Percentiles rank a stretch among this genome's conserved stretches.
Conservation (phyloP, 192 early-diverging fungal genomes). For the Coemansia sp. region DNA sequence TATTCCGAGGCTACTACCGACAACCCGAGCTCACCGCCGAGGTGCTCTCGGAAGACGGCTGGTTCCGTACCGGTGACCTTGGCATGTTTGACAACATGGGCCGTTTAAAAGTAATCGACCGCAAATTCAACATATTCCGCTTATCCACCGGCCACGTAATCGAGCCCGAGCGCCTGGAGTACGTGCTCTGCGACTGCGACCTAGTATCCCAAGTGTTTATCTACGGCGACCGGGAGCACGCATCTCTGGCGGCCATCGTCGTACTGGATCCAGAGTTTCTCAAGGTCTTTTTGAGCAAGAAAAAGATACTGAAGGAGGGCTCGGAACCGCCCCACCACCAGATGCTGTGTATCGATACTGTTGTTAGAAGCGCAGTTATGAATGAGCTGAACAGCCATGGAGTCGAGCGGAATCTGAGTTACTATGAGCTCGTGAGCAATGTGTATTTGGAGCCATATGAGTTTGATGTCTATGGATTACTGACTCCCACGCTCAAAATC, state of each 20-base stretch:
- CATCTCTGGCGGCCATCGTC: constrained; percentile 71
- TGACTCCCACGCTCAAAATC: constrained; percentile 80
- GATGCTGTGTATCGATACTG: constrained; percentile 65
- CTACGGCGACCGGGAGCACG: constrained; percentile 78
- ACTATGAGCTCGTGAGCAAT: constrained; percentile 71
- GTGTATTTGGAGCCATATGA: constrained; percentile 65
- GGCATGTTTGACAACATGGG: constrained; percentile 86
- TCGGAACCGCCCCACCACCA: constrained; percentile 51
- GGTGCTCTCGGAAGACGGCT: constrained; percentile 76
- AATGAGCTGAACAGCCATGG: constrained; percentile 60
- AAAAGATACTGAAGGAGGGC: constrained; percentile 47
- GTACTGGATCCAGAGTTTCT: constrained; percentile 69
- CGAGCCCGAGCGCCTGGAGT: constrained; percentile 93
- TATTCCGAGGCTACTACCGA: constrained; percentile 87
- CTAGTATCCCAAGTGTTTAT: constrained; percentile 73
- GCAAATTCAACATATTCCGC: constrained; percentile 95
- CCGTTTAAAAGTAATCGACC: constrained; percentile 85
- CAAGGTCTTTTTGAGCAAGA: constrained; percentile 52
- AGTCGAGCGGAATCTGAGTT: constrained; percentile 61
- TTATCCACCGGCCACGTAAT: constrained; percentile 88
- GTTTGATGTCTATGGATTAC: constrained; percentile 75
- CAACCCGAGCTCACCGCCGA: constrained; percentile 77
- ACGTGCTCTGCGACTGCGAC: constrained; percentile 77
- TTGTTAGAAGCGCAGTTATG: constrained; percentile 58
- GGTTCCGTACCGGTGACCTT: constrained; percentile 94